Evolutionary conservation across 306 rosid species (phyloP), one percentile per base, ranked within the genome.

Genomic region (Inga leiocalycina): DNA sequence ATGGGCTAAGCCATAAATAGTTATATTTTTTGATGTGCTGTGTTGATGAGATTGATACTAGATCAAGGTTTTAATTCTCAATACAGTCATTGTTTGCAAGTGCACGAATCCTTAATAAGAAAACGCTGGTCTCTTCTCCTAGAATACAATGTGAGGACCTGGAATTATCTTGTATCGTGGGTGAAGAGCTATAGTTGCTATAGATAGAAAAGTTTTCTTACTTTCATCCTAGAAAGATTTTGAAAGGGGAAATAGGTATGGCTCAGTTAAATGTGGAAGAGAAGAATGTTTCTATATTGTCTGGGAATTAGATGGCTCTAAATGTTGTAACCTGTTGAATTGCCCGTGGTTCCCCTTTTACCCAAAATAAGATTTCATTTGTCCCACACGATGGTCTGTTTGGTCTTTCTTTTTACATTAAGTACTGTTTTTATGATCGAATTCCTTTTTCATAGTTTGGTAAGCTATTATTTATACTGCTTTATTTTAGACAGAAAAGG

Each of bases 401-500:
- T 41, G 59, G 22, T 74, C 3, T 54, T 66, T 13, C 46, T 8
- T 46, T 45, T 34, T 19, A 4, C 10, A 17, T 32, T 10, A 45
- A 19, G 76, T 79, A 27, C 20, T 71, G 72, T 62, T 65, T 64
- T 19, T 51, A 20, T 80, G 5, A 57, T 71, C 52, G 48, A 41
- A 6, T 69, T 82, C 51, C 61, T 77, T 7, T 75, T 77, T 67
- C 30, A 76, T 74, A 35, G 59, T 81, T 54, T 78, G 35, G 66
- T 83, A 59, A 86, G 76, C 65, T 82, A 74, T 62, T 80, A 43
- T 85, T 64, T 79, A 30, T 65, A 71, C 84, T 89, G 80, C 66
- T 64, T 89, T 86, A 34, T 85, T 93, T 95, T 90, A 95, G 98
- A 93, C 98, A 89, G 98, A 95, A 88, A 95, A 95, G 79, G 98